Base-by-base conservation (phyloP, 2,329 filamentous ascomycete genomes). In the Phoma sp. region DNA sequence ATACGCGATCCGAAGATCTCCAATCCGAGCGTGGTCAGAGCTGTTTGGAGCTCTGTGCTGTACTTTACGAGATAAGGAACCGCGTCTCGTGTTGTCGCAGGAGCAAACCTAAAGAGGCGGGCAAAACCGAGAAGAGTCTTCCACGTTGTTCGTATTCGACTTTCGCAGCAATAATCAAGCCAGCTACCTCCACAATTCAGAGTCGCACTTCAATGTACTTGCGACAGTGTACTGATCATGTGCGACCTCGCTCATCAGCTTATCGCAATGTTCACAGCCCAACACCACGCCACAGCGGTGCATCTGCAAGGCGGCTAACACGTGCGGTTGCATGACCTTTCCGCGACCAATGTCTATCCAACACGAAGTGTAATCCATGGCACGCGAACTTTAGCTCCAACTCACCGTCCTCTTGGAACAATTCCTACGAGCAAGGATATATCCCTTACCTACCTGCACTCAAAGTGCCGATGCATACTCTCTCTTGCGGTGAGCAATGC, bases 221-320 rank as follows among this genome's bases (percentile, higher is more conserved):
- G 43, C 49, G 24, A 58, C 43, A 45, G 51, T 41, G 36, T 45
- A 57, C 41, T 58, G 21, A 36, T 31, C 46, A 55, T 51, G 48
- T 55, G 54, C 46, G 48, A 43, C 54, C 19, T 27, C 32, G 24
- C 29, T 49, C 56, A 52, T 61, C 55, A 59, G 62, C 67, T 67
- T 69, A 70, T 70, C 64, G 55, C 50, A 39, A 45, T 59, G 59
- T 55, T 58, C 63, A 55, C 61, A 53, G 51, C 58, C 35, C 41
- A 64, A 62, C 44, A 57, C 29, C 35, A 43, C 55, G 62, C 39
- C 27, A 33, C 33, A 64, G 61, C 60, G 54, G 63, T 38, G 53
- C 46, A 51, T 51, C 57, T 60, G 51, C 54, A 51, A 52, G 45
- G 47, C 44, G 55, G 52, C 51, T 47, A 51, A 55, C 51, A 60